phyloP scores from a whole-genome alignment of 495 filamentous ascomycete genomes.

The Hyaloscypha bicolor region DNA sequence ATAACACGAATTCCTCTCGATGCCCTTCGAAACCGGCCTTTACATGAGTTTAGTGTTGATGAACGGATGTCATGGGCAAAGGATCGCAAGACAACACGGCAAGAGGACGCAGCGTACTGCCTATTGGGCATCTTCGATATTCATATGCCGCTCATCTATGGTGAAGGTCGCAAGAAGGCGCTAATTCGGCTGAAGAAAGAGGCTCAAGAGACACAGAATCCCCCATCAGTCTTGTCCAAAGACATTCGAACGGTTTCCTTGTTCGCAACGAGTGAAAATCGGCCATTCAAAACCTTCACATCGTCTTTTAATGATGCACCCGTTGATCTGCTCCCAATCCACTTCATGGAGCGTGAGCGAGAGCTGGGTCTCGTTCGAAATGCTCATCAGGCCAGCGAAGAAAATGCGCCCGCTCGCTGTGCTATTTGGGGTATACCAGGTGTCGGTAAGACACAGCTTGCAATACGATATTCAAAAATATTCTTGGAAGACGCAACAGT shows the following conservation, averaged over 20 bases:
- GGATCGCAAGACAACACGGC: neutral
- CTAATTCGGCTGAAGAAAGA: neutral
- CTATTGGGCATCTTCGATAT: conserved; percentile 1
- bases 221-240: too few species aligned
- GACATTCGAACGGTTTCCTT: too few species aligned
- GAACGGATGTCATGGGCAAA: neutral
- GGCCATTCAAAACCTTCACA: neutral
- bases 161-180: neutral
- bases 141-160: neutral
- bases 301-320: conserved; percentile 1
- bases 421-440: neutral
- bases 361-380: neutral
- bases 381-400: neutral
- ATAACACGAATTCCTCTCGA: conserved; percentile 1
- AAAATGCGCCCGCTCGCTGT: conserved; percentile 1
- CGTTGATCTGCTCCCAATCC: neutral
- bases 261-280: too few species aligned
- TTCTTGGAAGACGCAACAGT: neutral
- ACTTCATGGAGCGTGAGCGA: neutral
- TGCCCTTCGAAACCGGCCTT: neutral
- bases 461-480: conserved; percentile 1
- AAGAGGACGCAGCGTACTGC: neutral
- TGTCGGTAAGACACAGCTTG: neutral
- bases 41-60: conserved; percentile 1
- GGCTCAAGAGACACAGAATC: too few species aligned